A percentile compares a stretch with the other conserved stretches of the same genome.
Evolutionary conservation across 176 grass and related monocot species (phyloP).

Genomic region (Triticum dicoccoides): DNA sequence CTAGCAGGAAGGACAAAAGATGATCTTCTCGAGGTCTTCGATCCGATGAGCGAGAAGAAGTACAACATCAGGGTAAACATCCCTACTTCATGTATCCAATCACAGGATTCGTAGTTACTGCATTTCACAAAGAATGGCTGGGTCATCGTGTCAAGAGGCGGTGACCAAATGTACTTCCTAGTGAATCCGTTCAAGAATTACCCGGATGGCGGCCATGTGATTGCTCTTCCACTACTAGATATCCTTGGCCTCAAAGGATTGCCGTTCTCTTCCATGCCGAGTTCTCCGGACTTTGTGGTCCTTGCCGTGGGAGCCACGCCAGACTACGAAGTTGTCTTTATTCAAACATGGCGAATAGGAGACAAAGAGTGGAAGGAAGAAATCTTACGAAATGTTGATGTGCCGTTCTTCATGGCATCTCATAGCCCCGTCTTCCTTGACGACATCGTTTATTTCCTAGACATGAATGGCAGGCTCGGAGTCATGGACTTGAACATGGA

Average conservation of each 20-base stretch:
- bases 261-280: not conserved
- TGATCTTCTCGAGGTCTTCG: not conserved
- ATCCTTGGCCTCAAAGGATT: not conserved
- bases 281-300: not conserved
- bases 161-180: not conserved
- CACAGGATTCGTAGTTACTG: not conserved
- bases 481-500: not conserved
- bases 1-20: not conserved
- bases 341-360: not conserved
- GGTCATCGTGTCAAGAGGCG: not conserved
- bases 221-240: not conserved
- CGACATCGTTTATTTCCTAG: not conserved
- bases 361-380: not conserved
- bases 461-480: slow-evolving; percentile 16
- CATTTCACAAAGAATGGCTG: not conserved
- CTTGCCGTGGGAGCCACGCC: not conserved
- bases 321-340: not conserved
- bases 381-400: not conserved
- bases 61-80: not conserved
- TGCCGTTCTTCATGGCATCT: not conserved
- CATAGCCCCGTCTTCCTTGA: not conserved
- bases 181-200: not conserved
- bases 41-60: not conserved
- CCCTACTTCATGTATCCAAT: not conserved
- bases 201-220: not conserved